phyloP scores from a whole-genome alignment of 2,329 filamentous ascomycete genomes.

The Fusarium liriodendri region DNA sequence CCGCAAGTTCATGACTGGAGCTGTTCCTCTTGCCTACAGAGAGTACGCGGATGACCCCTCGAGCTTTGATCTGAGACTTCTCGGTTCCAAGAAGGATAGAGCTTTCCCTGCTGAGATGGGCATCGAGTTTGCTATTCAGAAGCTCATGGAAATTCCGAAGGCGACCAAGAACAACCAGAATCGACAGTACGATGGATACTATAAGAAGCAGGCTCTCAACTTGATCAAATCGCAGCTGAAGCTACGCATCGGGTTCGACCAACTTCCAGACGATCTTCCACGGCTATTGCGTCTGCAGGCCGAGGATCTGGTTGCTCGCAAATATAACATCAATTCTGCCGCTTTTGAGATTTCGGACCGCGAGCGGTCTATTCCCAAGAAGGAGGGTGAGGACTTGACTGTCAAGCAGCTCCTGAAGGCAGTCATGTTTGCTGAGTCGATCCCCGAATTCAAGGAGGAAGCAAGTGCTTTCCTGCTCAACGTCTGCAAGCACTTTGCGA shows the following conservation, averaged over 20 bases:
- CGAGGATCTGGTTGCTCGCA: conserved; percentile 81
- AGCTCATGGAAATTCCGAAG: conserved; percentile 85
- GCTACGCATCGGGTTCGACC: conserved; percentile 87
- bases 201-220: conserved; percentile 93
- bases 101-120: conserved; percentile 89
- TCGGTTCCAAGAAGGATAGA: conserved; percentile 88
- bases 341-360: conserved; percentile 81
- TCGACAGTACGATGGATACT: conserved; percentile 80
- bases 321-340: conserved; percentile 76
- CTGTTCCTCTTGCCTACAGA: conserved; percentile 85
- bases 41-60: conserved; percentile 87
- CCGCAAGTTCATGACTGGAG: conserved; percentile 92
- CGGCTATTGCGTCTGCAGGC: conserved; percentile 88
- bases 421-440: conserved; percentile 83
- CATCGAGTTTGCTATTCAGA: conserved; percentile 88
- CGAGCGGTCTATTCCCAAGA: conserved; percentile 87
- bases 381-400: conserved; percentile 82
- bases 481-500: conserved; percentile 88
- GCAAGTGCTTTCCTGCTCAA: conserved; percentile 81
- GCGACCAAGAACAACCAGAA: conserved; percentile 59
- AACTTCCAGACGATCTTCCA: conserved; percentile 88
- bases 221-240: conserved; percentile 91
- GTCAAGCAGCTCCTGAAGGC: conserved; percentile 91
- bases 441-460: conserved; percentile 82
- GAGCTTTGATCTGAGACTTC: conserved; percentile 88